A percentile compares a stretch with the other conserved stretches of the same genome.
These are phyloP conservation scores for Epichloe aotearoae DNA, from an alignment of 2,329 filamentous ascomycete genomes.

Conservation along the genomic window DNA sequence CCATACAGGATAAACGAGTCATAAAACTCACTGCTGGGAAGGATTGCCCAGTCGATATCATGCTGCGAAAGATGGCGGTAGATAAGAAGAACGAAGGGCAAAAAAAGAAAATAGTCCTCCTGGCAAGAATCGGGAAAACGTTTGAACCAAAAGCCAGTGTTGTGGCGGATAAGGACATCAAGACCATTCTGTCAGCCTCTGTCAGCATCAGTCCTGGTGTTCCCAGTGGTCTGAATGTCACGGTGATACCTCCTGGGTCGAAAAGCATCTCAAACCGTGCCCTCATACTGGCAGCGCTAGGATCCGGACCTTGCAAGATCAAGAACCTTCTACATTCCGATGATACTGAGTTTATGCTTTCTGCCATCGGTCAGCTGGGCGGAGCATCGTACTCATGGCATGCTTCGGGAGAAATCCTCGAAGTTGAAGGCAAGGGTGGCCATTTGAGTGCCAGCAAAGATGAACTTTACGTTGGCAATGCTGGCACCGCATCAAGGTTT, in stretches of 20 bases:
- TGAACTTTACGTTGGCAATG: constrained; percentile 86
- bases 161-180: constrained; percentile 75
- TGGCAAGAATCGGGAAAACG: constrained; percentile 81
- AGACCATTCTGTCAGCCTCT: constrained; percentile 68
- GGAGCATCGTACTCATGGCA: constrained; percentile 90
- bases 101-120: constrained; percentile 89
- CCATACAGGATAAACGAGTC: constrained; percentile 70
- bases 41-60: constrained; percentile 69
- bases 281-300: constrained; percentile 83
- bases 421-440: constrained; percentile 85
- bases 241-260: constrained; percentile 81
- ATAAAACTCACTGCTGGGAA: constrained; percentile 75
- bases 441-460: constrained; percentile 61
- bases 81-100: constrained; percentile 97
- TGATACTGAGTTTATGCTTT: constrained; percentile 94
- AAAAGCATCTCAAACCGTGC: constrained; percentile 97
- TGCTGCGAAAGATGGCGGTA: constrained; percentile 88
- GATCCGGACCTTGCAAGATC: constrained; percentile 72
- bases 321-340: constrained; percentile 92
- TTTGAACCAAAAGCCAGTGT: constrained; percentile 78
- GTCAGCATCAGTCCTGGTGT: constrained; percentile 63
- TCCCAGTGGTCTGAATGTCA: constrained; percentile 49
- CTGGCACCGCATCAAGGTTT: constrained; percentile 90
- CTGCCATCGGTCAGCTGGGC: constrained; percentile 71
- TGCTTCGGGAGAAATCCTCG: constrained; percentile 79